A percentile compares a stretch with the other conserved stretches of the same genome.
These are phyloP conservation scores for Fragaria ananassa DNA, from an alignment of 306 rosid genomes.

Conservation along the genomic window DNA sequence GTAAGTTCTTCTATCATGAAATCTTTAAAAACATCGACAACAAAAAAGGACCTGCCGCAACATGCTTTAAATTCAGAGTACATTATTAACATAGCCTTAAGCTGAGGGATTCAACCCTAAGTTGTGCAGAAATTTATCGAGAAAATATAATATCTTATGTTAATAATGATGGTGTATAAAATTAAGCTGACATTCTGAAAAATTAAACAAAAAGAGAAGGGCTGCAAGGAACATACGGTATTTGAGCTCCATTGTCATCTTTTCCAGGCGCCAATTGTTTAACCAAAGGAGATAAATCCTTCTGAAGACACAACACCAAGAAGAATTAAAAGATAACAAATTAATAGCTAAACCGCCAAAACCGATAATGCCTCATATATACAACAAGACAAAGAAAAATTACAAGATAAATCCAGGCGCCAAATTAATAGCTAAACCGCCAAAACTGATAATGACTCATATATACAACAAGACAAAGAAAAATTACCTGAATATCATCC, in stretches of 20 bases:
- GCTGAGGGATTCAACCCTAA: slow-evolving; percentile 2
- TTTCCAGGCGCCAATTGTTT: slow-evolving; percentile 67
- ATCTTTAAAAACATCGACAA: not conserved
- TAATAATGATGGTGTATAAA: not conserved
- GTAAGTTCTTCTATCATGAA: not conserved
- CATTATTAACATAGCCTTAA: not conserved
- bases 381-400: slow-evolving; percentile 25
- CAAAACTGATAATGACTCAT: slow-evolving; percentile 8
- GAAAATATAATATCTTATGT: not conserved
- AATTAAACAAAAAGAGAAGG: slow-evolving; percentile 16
- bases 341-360: slow-evolving; percentile 14
- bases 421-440: slow-evolving; percentile 11
- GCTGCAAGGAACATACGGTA: slow-evolving; percentile 66
- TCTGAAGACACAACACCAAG: slow-evolving; percentile 46
- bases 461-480: slow-evolving; percentile 25
- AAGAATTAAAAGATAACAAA: slow-evolving; percentile 24
- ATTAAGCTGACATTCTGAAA: slow-evolving; percentile 12
- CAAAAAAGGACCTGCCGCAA: not conserved
- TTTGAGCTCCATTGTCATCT: slow-evolving; percentile 62
- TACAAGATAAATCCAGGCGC: slow-evolving; percentile 22
- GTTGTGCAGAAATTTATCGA: not conserved
- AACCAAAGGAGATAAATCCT: slow-evolving; percentile 85
- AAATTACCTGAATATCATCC: slow-evolving; percentile 84
- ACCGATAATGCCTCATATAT: slow-evolving; percentile 6
- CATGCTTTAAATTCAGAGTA: not conserved